Percentiles rank a stretch among this genome's conserved stretches.
phyloP scores from a whole-genome alignment of 2,329 filamentous ascomycete species.

The Sporothrix brunneoviolacea region DNA sequence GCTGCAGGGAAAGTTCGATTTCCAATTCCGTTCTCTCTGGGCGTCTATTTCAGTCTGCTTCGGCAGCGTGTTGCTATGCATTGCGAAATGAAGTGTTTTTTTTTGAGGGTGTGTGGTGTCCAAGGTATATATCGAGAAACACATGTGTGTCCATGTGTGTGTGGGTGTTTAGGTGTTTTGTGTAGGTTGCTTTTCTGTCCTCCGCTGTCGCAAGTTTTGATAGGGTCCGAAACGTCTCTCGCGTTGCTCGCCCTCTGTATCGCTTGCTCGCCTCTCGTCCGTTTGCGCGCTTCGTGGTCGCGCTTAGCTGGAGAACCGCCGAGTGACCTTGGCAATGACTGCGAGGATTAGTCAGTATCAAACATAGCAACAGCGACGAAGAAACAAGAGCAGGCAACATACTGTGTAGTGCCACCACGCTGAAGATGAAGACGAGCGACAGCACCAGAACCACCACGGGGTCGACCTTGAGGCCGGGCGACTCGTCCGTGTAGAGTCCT shows the following conservation, averaged over 20 bases:
- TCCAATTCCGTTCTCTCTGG: neutral
- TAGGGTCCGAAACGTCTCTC: too few species aligned
- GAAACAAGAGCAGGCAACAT: constrained; percentile 34
- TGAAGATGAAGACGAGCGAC: constrained; percentile 97
- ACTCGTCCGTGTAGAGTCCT: constrained; percentile 98
- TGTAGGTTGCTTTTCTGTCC: too few species aligned
- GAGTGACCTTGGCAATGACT: constrained; percentile 23
- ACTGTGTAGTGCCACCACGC: constrained; percentile 96
- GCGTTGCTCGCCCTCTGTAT: too few species aligned
- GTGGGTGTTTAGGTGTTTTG: neutral
- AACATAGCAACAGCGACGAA: neutral
- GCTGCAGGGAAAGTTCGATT: neutral
- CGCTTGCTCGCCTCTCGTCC: neutral
- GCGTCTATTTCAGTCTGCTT: too few species aligned
- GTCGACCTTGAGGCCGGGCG: constrained; percentile 93
- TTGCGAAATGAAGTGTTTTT: neutral
- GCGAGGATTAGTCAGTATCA: neutral
- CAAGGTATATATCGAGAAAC: too few species aligned
- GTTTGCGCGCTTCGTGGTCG: neutral
- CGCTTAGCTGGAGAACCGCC: constrained; percentile 24
- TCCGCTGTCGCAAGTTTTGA: too few species aligned
- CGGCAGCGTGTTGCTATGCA: too few species aligned
- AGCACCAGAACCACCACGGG: constrained; percentile 95
- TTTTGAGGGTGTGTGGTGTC: neutral
- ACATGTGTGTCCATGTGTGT: neutral